Conservation (phyloP, 345 rosid genomes). For the Passiflora organensis region DNA sequence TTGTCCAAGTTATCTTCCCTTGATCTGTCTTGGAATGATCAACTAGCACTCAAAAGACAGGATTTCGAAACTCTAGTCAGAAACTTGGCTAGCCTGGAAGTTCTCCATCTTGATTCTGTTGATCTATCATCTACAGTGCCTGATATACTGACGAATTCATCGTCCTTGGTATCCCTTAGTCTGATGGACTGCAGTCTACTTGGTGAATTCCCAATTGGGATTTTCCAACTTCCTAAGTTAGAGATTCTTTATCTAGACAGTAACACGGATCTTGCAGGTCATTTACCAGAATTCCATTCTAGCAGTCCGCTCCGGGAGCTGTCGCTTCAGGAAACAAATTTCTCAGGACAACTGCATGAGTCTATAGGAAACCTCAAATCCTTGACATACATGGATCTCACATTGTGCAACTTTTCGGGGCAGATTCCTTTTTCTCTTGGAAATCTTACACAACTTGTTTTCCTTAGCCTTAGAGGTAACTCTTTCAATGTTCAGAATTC, state of each 20-base stretch:
- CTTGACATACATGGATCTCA: not conserved
- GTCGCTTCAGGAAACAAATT: too few relatives aligned
- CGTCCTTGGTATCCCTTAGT: not conserved
- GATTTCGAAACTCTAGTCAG: not conserved
- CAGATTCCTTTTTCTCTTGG: slow-evolving; percentile 9
- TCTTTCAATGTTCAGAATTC: not conserved
- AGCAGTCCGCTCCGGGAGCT: too few relatives aligned
- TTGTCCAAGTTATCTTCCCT: not conserved
- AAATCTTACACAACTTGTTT: not conserved
- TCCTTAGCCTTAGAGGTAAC: not conserved
- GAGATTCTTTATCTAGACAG: too few relatives aligned
- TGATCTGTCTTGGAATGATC: not conserved
- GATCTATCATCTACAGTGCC: not conserved
- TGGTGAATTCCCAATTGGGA: too few relatives aligned
- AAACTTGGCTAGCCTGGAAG: not conserved
- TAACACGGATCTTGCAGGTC: too few relatives aligned
- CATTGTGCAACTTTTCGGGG: not conserved
- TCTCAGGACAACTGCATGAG: too few relatives aligned
- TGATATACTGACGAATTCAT: not conserved
- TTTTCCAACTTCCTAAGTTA: too few relatives aligned
- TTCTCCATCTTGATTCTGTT: not conserved
- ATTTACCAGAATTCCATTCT: too few relatives aligned
- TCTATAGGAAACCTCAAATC: too few relatives aligned
- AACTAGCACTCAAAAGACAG: not conserved
- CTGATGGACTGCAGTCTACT: not conserved